Evolutionary conservation across 495 filamentous ascomycete species (phyloP).

Genomic region (Xylaria bambusicola): DNA sequence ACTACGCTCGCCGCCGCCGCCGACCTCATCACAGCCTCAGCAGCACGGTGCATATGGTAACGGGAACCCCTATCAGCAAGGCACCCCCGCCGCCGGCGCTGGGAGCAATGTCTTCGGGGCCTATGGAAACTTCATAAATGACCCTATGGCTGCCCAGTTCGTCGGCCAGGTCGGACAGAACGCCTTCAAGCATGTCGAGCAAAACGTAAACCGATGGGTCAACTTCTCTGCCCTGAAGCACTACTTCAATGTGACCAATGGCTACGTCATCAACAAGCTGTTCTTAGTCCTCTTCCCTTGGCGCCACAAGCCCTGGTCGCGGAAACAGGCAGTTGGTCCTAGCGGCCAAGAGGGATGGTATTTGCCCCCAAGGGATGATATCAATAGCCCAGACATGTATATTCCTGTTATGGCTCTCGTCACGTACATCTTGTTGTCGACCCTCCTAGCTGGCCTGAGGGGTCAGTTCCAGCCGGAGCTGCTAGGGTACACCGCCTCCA

Average conservation of each 20-base stretch:
- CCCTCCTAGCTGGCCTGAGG: slow-evolving; percentile 85
- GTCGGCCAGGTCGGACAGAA: slow-evolving; percentile 92
- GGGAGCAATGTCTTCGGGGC: slow-evolving; percentile 62
- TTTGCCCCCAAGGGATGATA: slow-evolving; percentile 91
- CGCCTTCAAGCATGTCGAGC: slow-evolving; percentile 85
- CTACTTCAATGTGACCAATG: slow-evolving; percentile 97
- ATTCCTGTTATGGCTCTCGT: slow-evolving; percentile 94
- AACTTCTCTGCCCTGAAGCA: slow-evolving; percentile 91
- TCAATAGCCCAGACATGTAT: slow-evolving; percentile 99
- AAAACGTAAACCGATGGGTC: slow-evolving; percentile 93
- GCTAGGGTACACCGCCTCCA: slow-evolving; percentile 82
- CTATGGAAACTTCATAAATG: slow-evolving; percentile 89
- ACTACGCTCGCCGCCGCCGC: slow-evolving; percentile 93
- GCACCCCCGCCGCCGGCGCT: slow-evolving; percentile 44
- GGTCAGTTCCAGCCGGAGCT: slow-evolving; percentile 93
- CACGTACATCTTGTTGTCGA: slow-evolving; percentile 93
- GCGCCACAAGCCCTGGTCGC: slow-evolving; percentile 95
- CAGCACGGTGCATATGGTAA: slow-evolving; percentile 73
- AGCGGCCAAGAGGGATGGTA: slow-evolving; percentile 80
- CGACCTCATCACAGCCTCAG: slow-evolving; percentile 67
- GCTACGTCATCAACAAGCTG: slow-evolving; percentile 81
- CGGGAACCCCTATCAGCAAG: slow-evolving; percentile 74
- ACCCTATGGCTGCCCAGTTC: slow-evolving; percentile 89
- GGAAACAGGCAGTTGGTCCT: slow-evolving; percentile 63
- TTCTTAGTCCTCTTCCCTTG: slow-evolving; percentile 94